A percentile compares a stretch with the other conserved stretches of the same genome.
Conservation (phyloP, 805 yeast species). For the Yamadazyma akitaensis region DNA sequence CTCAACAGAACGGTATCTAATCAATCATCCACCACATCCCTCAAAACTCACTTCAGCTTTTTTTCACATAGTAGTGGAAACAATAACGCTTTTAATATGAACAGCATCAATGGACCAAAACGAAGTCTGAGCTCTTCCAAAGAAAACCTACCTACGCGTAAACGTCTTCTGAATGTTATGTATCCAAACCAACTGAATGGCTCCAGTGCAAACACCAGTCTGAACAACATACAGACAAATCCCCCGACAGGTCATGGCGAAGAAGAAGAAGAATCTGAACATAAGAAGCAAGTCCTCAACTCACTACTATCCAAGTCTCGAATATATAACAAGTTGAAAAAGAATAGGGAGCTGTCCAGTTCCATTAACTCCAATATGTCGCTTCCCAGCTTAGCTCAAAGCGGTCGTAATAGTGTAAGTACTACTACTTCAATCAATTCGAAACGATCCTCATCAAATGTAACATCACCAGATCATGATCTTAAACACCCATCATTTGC, state of each 20-base stretch:
- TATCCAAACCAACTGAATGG: not conserved
- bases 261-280: slow-evolving; percentile 8
- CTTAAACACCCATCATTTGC: slow-evolving; percentile 12
- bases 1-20: slow-evolving; percentile 12
- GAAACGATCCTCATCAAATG: slow-evolving; percentile 10
- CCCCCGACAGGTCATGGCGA: not conserved
- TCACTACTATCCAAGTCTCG: slow-evolving; percentile 27
- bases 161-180: slow-evolving; percentile 19
- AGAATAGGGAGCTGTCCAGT: slow-evolving; percentile 34
- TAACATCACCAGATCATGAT: slow-evolving; percentile 9
- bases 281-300: slow-evolving; percentile 12
- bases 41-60: slow-evolving; percentile 12
- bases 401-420: slow-evolving; percentile 22
- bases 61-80: slow-evolving; percentile 9
- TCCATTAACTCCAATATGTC: slow-evolving; percentile 23
- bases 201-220: not conserved
- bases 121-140: slow-evolving; percentile 7
- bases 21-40: slow-evolving; percentile 14
- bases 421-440: slow-evolving; percentile 19
- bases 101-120: not conserved
- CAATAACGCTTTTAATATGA: not conserved
- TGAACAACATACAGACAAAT: not conserved
- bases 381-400: slow-evolving; percentile 11
- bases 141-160: slow-evolving; percentile 6
- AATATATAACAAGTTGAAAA: slow-evolving; percentile 35